phyloP scores from a whole-genome alignment of 2,329 filamentous ascomycete genomes.

The Tympanopsis confertula region DNA sequence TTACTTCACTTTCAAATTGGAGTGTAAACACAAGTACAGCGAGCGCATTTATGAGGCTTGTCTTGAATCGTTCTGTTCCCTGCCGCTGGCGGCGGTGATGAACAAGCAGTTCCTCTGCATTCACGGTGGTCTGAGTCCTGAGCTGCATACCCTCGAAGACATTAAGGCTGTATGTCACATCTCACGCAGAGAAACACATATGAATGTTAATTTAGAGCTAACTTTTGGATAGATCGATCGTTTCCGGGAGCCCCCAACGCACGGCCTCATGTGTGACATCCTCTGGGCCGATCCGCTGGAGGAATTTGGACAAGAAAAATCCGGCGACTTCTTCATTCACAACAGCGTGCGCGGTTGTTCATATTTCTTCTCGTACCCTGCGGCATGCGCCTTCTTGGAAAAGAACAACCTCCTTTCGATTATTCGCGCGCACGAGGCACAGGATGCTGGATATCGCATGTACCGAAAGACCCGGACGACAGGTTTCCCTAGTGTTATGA shows the following conservation, averaged over 20 bases:
- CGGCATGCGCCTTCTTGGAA: slow-evolving; percentile 91
- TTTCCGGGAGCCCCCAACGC: slow-evolving; percentile 92
- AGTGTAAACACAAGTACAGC: slow-evolving; percentile 99
- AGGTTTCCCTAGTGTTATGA: slow-evolving; percentile 98
- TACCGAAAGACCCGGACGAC: slow-evolving; percentile 97
- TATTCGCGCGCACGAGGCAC: slow-evolving; percentile 94
- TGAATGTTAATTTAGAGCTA: slow-evolving; percentile 4
- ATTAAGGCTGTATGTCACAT: slow-evolving; percentile 61
- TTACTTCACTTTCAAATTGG: slow-evolving; percentile 99
- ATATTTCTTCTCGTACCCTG: slow-evolving; percentile 98
- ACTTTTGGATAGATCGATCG: slow-evolving; percentile 65
- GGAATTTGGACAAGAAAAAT: slow-evolving; percentile 98
- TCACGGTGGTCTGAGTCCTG: slow-evolving; percentile 88
- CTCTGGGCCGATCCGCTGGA: slow-evolving; percentile 97
- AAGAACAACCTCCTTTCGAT: slow-evolving; percentile 97
- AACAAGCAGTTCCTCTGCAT: slow-evolving; percentile 99
- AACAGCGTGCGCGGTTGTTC: slow-evolving; percentile 98
- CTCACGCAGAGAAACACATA: neutral
- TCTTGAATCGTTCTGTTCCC: slow-evolving; percentile 92
- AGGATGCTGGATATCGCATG: slow-evolving; percentile 98
- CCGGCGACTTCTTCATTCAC: slow-evolving; percentile 92
- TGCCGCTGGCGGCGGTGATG: slow-evolving; percentile 93
- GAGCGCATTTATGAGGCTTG: slow-evolving; percentile 93
- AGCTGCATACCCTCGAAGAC: slow-evolving; percentile 91
- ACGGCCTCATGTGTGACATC: slow-evolving; percentile 97